Percentiles rank a stretch among this genome's conserved stretches.
Evolutionary conservation across 805 yeast species (phyloP).

Genomic region (Pichia sporocuriosa): DNA sequence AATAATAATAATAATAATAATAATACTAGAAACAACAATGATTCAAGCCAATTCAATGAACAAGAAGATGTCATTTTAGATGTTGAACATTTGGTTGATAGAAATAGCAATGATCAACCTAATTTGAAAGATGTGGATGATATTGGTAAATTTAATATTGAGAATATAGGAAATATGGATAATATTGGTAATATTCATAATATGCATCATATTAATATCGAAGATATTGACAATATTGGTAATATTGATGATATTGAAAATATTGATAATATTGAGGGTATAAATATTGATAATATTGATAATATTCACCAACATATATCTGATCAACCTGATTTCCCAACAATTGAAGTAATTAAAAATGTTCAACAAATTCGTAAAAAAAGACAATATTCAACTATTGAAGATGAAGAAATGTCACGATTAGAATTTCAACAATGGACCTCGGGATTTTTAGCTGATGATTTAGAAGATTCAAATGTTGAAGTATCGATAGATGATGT

Average conservation of each 20-base stretch:
- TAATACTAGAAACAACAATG: not conserved
- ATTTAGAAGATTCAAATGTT: constrained; percentile 19
- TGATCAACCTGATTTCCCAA: constrained; percentile 3
- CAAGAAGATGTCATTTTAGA: too few species aligned
- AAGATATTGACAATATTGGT: not conserved
- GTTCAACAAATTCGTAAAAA: constrained; percentile 27
- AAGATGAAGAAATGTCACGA: constrained; percentile 39
- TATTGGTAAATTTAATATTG: not conserved
- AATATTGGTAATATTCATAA: constrained; percentile 8
- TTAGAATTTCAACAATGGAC: constrained; percentile 51
- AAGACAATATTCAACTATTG: constrained; percentile 21
- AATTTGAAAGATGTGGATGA: not conserved
- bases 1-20: not conserved
- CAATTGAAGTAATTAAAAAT: constrained; percentile 64
- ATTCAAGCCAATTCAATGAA: not conserved
- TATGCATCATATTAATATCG: too few species aligned
- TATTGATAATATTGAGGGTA: not conserved
- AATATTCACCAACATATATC: not conserved
- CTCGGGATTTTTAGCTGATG: constrained; percentile 41
- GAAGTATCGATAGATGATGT: constrained; percentile 10
- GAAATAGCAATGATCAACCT: not conserved
- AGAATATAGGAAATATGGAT: not conserved
- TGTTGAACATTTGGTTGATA: not conserved
- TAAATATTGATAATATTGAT: constrained; percentile 22
- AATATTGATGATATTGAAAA: not conserved